Evolutionary conservation across 2,329 filamentous ascomycete genomes (phyloP).

Genomic region (Colletotrichum navitas): DNA sequence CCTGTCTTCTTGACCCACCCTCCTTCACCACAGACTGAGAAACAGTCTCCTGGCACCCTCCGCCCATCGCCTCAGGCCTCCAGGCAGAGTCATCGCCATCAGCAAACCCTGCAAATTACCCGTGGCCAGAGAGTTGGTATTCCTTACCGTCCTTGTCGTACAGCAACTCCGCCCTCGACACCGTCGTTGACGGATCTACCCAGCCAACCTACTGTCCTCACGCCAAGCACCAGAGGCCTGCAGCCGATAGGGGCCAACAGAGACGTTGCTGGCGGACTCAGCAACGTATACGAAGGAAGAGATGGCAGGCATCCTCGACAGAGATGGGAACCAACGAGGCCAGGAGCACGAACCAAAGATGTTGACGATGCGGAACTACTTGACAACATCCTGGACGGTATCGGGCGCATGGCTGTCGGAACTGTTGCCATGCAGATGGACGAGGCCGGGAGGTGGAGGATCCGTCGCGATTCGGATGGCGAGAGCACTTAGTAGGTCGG

Average conservation of each 20-base stretch:
- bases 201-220: background rate
- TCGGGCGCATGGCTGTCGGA: conserved; percentile 50
- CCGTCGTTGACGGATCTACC: background rate
- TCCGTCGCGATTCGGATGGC: conserved; percentile 41
- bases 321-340: background rate
- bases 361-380: conserved; percentile 50
- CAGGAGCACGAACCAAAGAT: background rate
- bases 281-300: background rate
- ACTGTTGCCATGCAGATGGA: conserved; percentile 52
- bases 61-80: background rate
- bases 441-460: conserved; percentile 57
- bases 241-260: background rate
- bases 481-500: conserved; percentile 1
- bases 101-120: background rate
- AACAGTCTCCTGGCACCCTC: background rate
- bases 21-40: conserved; percentile 15
- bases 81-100: background rate
- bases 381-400: conserved; percentile 53
- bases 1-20: background rate
- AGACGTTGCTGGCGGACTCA: background rate
- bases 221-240: background rate
- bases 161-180: conserved; percentile 5
- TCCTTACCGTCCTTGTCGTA: background rate
- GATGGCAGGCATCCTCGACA: background rate
- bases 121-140: background rate